Percentiles rank a stretch among this genome's conserved stretches.
These are phyloP conservation scores for Colletotrichum shisoi DNA, from an alignment of 2,329 filamentous ascomycete species.

Conservation along the genomic window DNA sequence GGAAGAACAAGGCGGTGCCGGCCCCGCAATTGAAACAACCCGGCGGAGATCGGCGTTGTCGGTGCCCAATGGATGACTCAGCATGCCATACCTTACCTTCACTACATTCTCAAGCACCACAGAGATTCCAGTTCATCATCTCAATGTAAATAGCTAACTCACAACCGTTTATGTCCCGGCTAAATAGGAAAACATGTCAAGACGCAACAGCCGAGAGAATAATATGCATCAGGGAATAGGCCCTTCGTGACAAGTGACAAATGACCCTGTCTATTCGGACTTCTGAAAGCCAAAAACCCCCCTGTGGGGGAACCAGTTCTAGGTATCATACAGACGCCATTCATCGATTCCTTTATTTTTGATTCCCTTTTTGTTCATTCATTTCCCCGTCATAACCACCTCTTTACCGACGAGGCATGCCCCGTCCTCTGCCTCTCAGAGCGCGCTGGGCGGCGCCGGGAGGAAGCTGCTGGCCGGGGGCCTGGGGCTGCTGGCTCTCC, in stretches of 20 bases:
- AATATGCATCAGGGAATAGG: background rate
- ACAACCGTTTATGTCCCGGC: too few species aligned
- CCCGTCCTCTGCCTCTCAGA: constrained; percentile 80
- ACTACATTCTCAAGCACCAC: too few species aligned
- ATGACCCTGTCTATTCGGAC: constrained; percentile 40
- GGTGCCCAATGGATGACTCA: too few species aligned
- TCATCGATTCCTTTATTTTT: constrained; percentile 38
- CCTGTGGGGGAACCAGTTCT: constrained; percentile 25
- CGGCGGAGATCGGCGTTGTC: too few species aligned
- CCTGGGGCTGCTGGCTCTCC: constrained; percentile 85
- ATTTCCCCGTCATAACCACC: constrained; percentile 27
- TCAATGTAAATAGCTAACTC: too few species aligned
- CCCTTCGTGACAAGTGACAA: constrained; percentile 30
- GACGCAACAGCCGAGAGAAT: too few species aligned
- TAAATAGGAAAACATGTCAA: too few species aligned
- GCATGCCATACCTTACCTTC: too few species aligned
- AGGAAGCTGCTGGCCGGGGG: constrained; percentile 76
- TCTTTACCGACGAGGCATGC: constrained; percentile 82
- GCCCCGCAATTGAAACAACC: too few species aligned
- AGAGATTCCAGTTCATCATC: too few species aligned
- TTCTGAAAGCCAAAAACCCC: constrained; percentile 36
- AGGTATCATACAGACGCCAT: constrained; percentile 42
- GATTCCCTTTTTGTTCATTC: constrained; percentile 42
- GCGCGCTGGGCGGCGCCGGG: constrained; percentile 89
- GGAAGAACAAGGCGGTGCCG: too few species aligned